Evolutionary conservation across 441 rosid genomes (phyloP).

Genomic region (Eutrema salsugineum): DNA sequence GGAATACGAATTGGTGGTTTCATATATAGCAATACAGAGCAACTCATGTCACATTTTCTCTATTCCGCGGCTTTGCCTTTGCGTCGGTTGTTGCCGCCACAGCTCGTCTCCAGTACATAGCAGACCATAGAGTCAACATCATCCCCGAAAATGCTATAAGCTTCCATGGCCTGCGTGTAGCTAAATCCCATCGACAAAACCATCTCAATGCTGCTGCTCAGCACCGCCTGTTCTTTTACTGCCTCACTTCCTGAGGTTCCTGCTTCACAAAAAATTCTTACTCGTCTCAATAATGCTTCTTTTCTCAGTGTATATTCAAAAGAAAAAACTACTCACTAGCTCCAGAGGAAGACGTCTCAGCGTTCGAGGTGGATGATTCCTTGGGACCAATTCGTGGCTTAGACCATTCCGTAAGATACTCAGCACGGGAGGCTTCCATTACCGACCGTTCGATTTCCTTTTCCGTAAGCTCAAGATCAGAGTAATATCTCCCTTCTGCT

Average conservation of each 20-base stretch:
- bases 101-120: slow-evolving; percentile 76
- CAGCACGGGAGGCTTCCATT: slow-evolving; percentile 98
- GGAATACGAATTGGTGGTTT: slow-evolving; percentile 15
- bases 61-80: slow-evolving; percentile 97
- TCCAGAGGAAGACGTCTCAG: slow-evolving; percentile 97
- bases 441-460: slow-evolving; percentile 92
- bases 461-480: slow-evolving; percentile 96
- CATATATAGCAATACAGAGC: slow-evolving; percentile 11
- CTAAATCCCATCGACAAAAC: slow-evolving; percentile 95
- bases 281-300: not conserved
- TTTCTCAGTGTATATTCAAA: not conserved
- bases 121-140: slow-evolving; percentile 96
- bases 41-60: slow-evolving; percentile 20
- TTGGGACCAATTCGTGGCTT: slow-evolving; percentile 57
- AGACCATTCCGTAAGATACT: slow-evolving; percentile 66
- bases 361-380: slow-evolving; percentile 78
- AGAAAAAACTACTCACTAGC: slow-evolving; percentile 54
- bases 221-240: slow-evolving; percentile 35
- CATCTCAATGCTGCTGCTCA: slow-evolving; percentile 73
- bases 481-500: slow-evolving; percentile 89
- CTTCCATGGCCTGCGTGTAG: slow-evolving; percentile 81
- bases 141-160: slow-evolving; percentile 93
- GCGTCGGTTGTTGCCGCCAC: slow-evolving; percentile 41
- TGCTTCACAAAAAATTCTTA: slow-evolving; percentile 26
- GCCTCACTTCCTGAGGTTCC: slow-evolving; percentile 65